These are phyloP conservation scores for Barnettozyma populi DNA, from an alignment of 805 yeast genomes.

Conservation along the genomic window DNA sequence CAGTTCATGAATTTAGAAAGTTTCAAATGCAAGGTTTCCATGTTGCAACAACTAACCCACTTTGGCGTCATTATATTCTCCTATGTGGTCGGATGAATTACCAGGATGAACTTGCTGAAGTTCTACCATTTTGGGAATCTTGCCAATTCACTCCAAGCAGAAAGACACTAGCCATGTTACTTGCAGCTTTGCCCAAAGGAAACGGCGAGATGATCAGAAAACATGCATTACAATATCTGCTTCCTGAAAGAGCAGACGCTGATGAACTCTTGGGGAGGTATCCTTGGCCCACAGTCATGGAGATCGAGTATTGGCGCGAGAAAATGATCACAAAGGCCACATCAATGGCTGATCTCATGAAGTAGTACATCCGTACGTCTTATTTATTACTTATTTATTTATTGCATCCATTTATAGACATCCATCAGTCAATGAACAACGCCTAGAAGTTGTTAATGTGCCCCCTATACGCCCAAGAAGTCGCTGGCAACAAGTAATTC, in stretches of 20 bases:
- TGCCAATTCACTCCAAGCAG: constrained; percentile 38
- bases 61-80: constrained; percentile 50
- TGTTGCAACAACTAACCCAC: constrained; percentile 23
- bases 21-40: constrained; percentile 29
- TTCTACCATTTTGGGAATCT: constrained; percentile 51
- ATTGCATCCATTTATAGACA: not conserved
- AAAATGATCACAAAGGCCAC: constrained; percentile 1
- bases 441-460: not conserved
- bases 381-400: constrained; percentile 1
- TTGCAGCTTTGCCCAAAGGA: constrained; percentile 24
- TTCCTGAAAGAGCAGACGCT: not conserved
- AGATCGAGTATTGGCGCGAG: constrained; percentile 18
- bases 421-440: not conserved
- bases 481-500: constrained; percentile 93
- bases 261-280: constrained; percentile 16
- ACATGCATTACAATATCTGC: constrained; percentile 25
- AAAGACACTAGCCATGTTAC: constrained; percentile 34
- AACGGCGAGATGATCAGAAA: constrained; percentile 32
- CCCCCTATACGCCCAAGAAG: constrained; percentile 60
- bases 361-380: no score
- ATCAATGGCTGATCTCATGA: not conserved
- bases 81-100: constrained; percentile 44
- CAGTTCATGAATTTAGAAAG: constrained; percentile 49
- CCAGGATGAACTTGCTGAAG: constrained; percentile 40
- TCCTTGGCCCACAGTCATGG: constrained; percentile 33